phyloP scores from a whole-genome alignment of 2,329 filamentous ascomycete species.

The Alternaria sp. region DNA sequence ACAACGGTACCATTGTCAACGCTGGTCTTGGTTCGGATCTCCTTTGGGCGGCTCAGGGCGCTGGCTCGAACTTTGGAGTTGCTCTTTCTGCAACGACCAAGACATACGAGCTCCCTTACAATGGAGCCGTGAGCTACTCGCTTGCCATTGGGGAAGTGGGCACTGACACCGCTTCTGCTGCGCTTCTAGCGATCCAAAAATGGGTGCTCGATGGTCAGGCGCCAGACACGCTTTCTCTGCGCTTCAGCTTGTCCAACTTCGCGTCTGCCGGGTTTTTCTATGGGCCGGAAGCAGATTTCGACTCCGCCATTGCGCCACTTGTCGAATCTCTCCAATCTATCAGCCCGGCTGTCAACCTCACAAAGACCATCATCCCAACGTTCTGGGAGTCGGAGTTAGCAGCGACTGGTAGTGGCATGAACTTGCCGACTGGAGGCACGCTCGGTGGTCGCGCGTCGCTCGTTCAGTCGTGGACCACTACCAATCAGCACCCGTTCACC shows the following conservation, averaged over 20 bases:
- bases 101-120: constrained; percentile 12
- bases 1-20: constrained; percentile 17
- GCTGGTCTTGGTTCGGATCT: constrained; percentile 18
- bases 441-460: constrained; percentile 26
- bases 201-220: constrained; percentile 16
- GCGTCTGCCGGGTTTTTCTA: constrained; percentile 25
- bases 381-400: constrained; percentile 28
- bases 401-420: constrained; percentile 17
- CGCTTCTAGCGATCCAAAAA: constrained; percentile 24
- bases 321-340: constrained; percentile 15
- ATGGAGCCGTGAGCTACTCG: constrained; percentile 18
- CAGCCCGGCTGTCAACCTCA: constrained; percentile 8
- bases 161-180: constrained; percentile 7
- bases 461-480: constrained; percentile 24
- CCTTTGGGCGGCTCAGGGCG: constrained; percentile 23
- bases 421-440: constrained; percentile 21
- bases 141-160: constrained; percentile 8
- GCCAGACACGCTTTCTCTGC: constrained; percentile 24
- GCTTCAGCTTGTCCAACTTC: constrained; percentile 18
- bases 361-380: constrained; percentile 18
- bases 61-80: constrained; percentile 20
- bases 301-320: constrained; percentile 18
- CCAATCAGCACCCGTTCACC: constrained; percentile 18
- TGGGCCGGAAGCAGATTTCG: constrained; percentile 19
- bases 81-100: constrained; percentile 18